phyloP scores from a whole-genome alignment of 2,329 filamentous ascomycete genomes.

The Pseudomassariella vexata region DNA sequence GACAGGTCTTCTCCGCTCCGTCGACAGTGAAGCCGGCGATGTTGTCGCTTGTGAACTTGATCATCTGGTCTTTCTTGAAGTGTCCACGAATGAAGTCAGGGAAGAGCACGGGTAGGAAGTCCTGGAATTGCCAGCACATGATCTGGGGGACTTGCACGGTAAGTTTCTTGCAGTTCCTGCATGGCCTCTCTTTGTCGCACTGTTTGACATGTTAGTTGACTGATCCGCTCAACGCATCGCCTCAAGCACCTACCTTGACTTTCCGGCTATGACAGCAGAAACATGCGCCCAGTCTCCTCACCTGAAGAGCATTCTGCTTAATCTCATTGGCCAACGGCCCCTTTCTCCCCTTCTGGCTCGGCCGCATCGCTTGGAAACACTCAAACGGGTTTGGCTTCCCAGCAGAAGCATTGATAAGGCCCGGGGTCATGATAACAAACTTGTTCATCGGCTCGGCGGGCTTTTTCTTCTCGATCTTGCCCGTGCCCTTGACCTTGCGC shows the following conservation, averaged over 20 bases:
- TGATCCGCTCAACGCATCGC: no score
- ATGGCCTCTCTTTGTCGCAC: constrained; percentile 50
- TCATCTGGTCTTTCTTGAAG: constrained; percentile 44
- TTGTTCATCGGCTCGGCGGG: constrained; percentile 35
- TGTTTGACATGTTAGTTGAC: constrained; percentile 5
- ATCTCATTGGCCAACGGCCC: constrained; percentile 48
- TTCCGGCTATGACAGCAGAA: constrained; percentile 56
- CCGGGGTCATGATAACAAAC: constrained; percentile 51
- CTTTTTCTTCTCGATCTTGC: constrained; percentile 43
- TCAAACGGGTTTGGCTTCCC: constrained; percentile 47
- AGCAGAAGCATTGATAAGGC: constrained; percentile 44
- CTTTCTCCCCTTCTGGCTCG: constrained; percentile 49
- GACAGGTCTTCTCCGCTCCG: constrained; percentile 33
- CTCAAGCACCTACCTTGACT: constrained; percentile 38
- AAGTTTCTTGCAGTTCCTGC: constrained; percentile 51
- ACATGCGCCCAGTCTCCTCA: constrained; percentile 49
- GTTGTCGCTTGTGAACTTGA: constrained; percentile 41
- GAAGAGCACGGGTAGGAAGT: constrained; percentile 47
- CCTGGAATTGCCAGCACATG: constrained; percentile 54
- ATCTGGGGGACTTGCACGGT: constrained; percentile 43
- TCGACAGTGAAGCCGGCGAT: constrained; percentile 36
- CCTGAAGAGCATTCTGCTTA: constrained; percentile 48
- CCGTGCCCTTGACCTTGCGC: constrained; percentile 33
- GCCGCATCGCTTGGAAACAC: constrained; percentile 47
- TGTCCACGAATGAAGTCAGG: constrained; percentile 46